Evolutionary conservation across 768 basidiomycete species (phyloP), one percentile per base, ranked within the genome.

Genomic region (Lactarius pseudohatsudake): DNA sequence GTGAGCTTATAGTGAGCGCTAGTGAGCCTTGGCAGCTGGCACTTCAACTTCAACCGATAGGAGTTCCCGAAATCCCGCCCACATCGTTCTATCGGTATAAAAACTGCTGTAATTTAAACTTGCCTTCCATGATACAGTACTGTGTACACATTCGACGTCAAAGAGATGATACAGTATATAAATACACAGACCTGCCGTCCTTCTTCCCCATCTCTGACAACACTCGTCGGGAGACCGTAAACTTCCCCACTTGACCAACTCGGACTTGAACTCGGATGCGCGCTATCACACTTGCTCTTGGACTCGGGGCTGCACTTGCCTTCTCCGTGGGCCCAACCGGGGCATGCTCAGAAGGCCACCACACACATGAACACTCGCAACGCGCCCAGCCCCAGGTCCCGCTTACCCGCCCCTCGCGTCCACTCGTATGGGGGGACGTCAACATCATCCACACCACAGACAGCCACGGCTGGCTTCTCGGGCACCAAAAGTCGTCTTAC

Each of bases 401-500:
- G 16, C 75, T 87, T 38, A 77, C 85, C 0, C 80, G 80, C 20
- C 93, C 93, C 6, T 82, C 83, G 64, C 80, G 87, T 22, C 83
- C 85, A 30, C 81, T 96, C 15, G 84, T 85, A 60, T 95, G 94
- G 94, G 86, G 89, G 22, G 92, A 95, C 72, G 81, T 96, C 73
- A 96, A 96, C 73, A 84, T 95, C 72, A 82, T 95, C 57, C 86
- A 89, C 72, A 95, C 92, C 3, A 95, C 94, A 0, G 93, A 95
- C 75, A 90, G 85, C 45, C 88, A 91, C 77, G 85, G 89, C 32
- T 89, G 89, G 89, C 79, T 96, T 4, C 81, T 94, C 45, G 94
- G 93, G 1, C 94, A 96, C 77, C 90, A 92, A 71, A 89, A 92
- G 72, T 18, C 78, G 3, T 82, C 81, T 3, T 86, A 82, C 72